phyloP scores from a whole-genome alignment of 805 yeast species.

The Priceomyces castillae region DNA sequence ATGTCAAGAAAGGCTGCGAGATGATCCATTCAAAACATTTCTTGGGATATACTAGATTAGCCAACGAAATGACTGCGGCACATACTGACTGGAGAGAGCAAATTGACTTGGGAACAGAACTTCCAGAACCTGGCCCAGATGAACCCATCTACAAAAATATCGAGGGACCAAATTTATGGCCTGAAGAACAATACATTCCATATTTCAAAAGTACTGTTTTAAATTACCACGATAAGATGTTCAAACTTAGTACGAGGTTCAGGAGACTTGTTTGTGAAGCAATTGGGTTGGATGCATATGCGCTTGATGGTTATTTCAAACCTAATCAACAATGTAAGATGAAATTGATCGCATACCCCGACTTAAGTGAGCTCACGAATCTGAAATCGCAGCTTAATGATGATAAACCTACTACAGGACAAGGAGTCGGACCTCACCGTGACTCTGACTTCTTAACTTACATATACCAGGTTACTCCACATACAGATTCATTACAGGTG shows the following conservation, averaged over 20 bases:
- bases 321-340: slow-evolving; percentile 50
- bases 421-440: slow-evolving; percentile 66
- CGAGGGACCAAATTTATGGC: slow-evolving; percentile 60
- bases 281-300: slow-evolving; percentile 44
- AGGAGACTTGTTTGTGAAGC: slow-evolving; percentile 53
- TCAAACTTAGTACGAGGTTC: slow-evolving; percentile 40
- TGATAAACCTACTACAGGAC: slow-evolving; percentile 31
- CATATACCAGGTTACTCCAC: slow-evolving; percentile 55
- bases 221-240: slow-evolving; percentile 46
- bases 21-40: slow-evolving; percentile 60
- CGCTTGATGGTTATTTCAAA: slow-evolving; percentile 49
- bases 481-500: slow-evolving; percentile 51
- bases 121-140: slow-evolving; percentile 38
- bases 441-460: slow-evolving; percentile 63
- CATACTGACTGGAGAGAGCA: slow-evolving; percentile 61
- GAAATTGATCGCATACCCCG: slow-evolving; percentile 60
- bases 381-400: slow-evolving; percentile 22
- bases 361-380: slow-evolving; percentile 23
- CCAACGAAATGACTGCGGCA: slow-evolving; percentile 55
- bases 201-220: slow-evolving; percentile 41
- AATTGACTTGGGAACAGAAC: slow-evolving; percentile 55
- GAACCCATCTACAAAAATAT: slow-evolving; percentile 46
- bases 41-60: slow-evolving; percentile 54
- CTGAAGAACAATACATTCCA: slow-evolving; percentile 41
- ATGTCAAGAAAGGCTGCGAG: slow-evolving; percentile 44